Base-by-base conservation (phyloP, 2,329 filamentous ascomycete genomes). In the Gaeumannomyces tritici region DNA sequence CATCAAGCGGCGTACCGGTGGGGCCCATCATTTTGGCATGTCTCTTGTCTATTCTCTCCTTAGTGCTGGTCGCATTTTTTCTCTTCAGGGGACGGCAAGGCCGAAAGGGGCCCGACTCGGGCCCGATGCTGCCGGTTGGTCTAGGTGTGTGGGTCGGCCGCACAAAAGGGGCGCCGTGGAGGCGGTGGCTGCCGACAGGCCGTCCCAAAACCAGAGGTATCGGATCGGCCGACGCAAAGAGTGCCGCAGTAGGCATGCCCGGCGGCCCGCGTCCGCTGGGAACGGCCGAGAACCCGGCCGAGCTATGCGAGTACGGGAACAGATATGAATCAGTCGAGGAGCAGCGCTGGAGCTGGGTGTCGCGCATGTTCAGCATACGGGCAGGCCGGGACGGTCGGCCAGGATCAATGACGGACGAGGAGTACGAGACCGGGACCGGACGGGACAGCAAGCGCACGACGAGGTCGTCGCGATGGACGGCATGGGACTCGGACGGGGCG, bases 281-380 rank as follows among this genome's bases (percentile, higher is more conserved):
- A 21, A 51, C 42, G 4, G 42, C 21, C 6, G 55, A 51, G 33
- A 57, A 31, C 55, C 54, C 31, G 27, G 47, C 60, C 5, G 47
- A 61, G 55, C 60, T 57, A 35, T 76, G 75, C 5, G 73, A 80
- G 27, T 80, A 83, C 18, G 78, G 84, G 2, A 76, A 77, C 57
- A 73, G 80, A 33, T 73, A 90, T 65, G 75, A 81, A 51, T 73
- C 79, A 35, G 76, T 76, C 67, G 42, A 55, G 28, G 35, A 61
- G 57, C 63, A 61, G 59, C 60, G 64, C 9, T 63, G 62, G 57
- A 68, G 66, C 61, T 68, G 66, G 66, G 63, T 68, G 64, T 65
- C 66, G 8, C 63, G 64, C 1, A 60, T 68, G 18, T 65, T 61
- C 33, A 57, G 62, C 59, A 55, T 47, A 57, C 63, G 29, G 33